Percentiles rank a stretch among this genome's conserved stretches.
phyloP scores from a whole-genome alignment of 768 basidiomycete species.

The Dentipellis sp. region DNA sequence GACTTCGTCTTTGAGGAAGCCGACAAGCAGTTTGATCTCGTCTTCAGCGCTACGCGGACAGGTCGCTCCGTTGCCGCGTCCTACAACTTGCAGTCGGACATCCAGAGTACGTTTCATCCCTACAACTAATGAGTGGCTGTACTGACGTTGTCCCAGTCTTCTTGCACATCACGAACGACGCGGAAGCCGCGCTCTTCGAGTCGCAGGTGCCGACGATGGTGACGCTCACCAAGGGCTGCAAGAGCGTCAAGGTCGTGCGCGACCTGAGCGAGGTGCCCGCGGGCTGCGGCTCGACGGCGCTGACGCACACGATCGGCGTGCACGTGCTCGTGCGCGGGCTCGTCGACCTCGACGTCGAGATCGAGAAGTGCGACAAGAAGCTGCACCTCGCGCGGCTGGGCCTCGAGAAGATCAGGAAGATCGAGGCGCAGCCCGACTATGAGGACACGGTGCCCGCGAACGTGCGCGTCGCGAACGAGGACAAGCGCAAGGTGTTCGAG shows the following conservation, averaged over 20 bases:
- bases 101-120: constrained; percentile 51
- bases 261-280: constrained; percentile 62
- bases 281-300: constrained; percentile 80
- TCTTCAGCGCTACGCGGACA: constrained; percentile 69
- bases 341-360: constrained; percentile 82
- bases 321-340: constrained; percentile 86
- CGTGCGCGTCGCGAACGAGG: constrained; percentile 65
- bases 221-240: constrained; percentile 83
- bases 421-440: constrained; percentile 68
- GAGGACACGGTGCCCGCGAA: constrained; percentile 69
- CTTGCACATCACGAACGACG: constrained; percentile 56
- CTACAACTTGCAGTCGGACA: constrained; percentile 80
- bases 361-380: constrained; percentile 87
- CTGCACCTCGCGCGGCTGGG: constrained; percentile 59
- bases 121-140: neutral
- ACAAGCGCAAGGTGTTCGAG: constrained; percentile 76
- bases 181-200: constrained; percentile 58
- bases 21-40: constrained; percentile 78
- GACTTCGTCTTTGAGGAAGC: constrained; percentile 60
- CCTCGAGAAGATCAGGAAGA: constrained; percentile 69
- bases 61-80: constrained; percentile 82
- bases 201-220: constrained; percentile 69
- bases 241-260: constrained; percentile 60
- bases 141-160: constrained; percentile 44
- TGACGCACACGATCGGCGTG: constrained; percentile 66